Evolutionary conservation across 495 filamentous ascomycete species (phyloP).

Genomic region (Cercophora newfieldiana): DNA sequence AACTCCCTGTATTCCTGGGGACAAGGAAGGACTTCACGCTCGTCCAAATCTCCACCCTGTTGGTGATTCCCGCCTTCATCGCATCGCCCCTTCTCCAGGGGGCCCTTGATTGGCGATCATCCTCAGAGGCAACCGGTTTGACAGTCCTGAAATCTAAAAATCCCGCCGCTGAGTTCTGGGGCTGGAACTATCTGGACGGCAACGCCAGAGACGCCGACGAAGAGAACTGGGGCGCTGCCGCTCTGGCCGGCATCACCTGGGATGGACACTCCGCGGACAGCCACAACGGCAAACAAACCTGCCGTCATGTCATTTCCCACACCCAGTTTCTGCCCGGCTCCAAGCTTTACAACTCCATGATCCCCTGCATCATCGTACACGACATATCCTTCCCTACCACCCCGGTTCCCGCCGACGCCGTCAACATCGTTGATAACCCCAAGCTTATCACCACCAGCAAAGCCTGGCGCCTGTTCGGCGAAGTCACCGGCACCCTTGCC

Average conservation of each 20-base stretch:
- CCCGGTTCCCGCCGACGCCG: neutral
- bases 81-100: neutral
- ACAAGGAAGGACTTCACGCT: neutral
- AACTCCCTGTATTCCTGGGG: neutral
- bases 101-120: neutral
- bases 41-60: neutral
- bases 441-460: neutral
- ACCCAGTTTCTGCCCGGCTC: conserved; percentile 2
- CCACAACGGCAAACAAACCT: neutral
- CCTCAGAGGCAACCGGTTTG: neutral
- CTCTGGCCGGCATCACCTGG: neutral
- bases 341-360: neutral
- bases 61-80: neutral
- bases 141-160: neutral
- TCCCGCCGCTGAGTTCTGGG: neutral
- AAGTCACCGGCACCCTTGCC: neutral
- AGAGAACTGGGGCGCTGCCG: neutral
- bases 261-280: neutral
- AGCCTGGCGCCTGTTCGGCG: neutral
- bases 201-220: neutral
- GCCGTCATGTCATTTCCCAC: conserved; percentile 8
- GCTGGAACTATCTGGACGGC: neutral
- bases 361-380: conserved; percentile 12
- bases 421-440: neutral
- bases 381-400: neutral